A percentile compares a stretch with the other conserved stretches of the same genome.
Conservation (phyloP, 768 basidiomycete genomes). For the Suillus subaureus region DNA sequence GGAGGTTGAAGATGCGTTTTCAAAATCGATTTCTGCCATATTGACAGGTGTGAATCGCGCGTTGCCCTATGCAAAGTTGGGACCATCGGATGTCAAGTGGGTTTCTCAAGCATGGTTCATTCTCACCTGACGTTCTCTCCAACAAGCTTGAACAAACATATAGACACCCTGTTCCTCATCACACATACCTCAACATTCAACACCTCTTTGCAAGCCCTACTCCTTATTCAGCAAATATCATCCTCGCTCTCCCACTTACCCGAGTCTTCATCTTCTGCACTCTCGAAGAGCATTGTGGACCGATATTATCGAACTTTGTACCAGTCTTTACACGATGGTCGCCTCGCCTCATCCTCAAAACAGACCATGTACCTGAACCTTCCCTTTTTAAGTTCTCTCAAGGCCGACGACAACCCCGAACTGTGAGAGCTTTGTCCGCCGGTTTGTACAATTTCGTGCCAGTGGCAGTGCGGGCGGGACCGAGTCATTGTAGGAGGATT, state of each 20-base stretch:
- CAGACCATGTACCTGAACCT: conserved; percentile 98
- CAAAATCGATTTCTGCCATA: conserved; percentile 85
- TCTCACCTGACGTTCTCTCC: conserved; percentile 11
- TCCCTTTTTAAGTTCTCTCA: conserved; percentile 87
- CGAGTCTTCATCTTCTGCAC: conserved; percentile 40
- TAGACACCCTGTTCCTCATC: conserved; percentile 92
- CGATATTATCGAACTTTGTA: conserved; percentile 87
- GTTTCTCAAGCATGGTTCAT: conserved; percentile 20
- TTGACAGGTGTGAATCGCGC: conserved; percentile 95
- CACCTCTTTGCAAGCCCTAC: conserved; percentile 89
- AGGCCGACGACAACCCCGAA: conserved; percentile 57
- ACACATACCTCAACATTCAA: conserved; percentile 97
- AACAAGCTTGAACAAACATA: conserved; percentile 76
- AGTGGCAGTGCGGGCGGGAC: conserved; percentile 72
- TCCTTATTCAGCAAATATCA: conserved; percentile 84
- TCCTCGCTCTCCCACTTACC: conserved; percentile 49
- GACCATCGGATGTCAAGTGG: conserved; percentile 65
- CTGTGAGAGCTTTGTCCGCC: conserved; percentile 75
- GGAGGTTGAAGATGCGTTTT: conserved; percentile 78
- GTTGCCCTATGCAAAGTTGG: conserved; percentile 86
- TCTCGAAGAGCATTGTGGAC: conserved; percentile 54
- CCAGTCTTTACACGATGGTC: conserved; percentile 81
- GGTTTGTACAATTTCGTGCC: conserved; percentile 81
- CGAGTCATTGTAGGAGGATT: conserved; percentile 84
- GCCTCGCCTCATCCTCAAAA: conserved; percentile 82